Evolutionary conservation across 345 rosid genomes (phyloP), one percentile per base, ranked within the genome.

Genomic region (Anastatica hierochuntica): DNA sequence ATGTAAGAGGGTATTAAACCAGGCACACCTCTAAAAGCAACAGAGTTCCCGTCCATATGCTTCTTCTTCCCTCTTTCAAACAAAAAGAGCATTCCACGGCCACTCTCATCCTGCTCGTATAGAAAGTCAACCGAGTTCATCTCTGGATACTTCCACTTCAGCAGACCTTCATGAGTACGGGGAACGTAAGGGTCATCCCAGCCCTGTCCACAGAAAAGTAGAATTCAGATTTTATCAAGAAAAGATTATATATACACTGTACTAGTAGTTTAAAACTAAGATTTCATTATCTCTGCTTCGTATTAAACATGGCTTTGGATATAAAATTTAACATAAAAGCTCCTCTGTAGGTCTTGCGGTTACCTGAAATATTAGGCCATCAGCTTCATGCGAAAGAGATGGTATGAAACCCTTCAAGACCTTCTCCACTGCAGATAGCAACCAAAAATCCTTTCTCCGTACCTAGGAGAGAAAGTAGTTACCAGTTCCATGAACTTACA

Each of bases 111-210:
- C 51, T 60, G 90, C 95, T 88, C 96, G 59, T 72, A 92, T 30
- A 81, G 73, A 75, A 88, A 88, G 73, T 92, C 99, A 10, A 92
- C 87, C 0, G 95, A 92, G 76, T 92, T 92, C 97, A 85, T 66
- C 42, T 77, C 77, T 18, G 95, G 79, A 75, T 92, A 92, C 64
- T 92, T 92, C 99, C 99, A 92, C 81, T 92, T 92, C 69, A 92
- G 58, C 33, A 92, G 94, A 43, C 97, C 97, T 75, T 88, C 83
- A 59, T 92, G 94, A 2, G 97, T 83, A 37, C 88, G 82, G n/a
- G 99, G 86, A 66, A 81, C 77, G 12, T 92, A 92, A 16, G 95
- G 94, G 76, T 92, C 99, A 60, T 92, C 99, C 99, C 99, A 92
- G 35, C 94, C 97, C 97, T 92, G 62, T n/a, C n/a, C n/a, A n/a